phyloP scores from a whole-genome alignment of 2,329 filamentous ascomycete species.

The Xylariaceae sp. region DNA sequence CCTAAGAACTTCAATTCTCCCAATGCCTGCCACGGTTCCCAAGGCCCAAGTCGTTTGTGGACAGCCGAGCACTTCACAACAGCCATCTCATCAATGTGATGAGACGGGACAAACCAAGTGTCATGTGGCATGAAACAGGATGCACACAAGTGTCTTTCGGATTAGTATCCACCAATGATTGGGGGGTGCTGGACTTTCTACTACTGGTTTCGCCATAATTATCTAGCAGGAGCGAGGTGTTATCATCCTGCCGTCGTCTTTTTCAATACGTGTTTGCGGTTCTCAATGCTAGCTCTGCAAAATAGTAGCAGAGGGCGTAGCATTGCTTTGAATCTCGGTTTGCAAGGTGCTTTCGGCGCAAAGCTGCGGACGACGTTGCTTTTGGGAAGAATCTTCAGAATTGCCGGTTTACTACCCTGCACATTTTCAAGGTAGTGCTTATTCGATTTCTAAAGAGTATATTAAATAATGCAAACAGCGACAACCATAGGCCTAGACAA shows the following conservation, averaged over 20 bases:
- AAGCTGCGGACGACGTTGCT: not conserved
- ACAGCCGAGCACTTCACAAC: not conserved
- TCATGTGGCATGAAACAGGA: slow-evolving; percentile 9
- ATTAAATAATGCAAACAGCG: too few relatives aligned
- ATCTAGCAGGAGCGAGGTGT: not conserved
- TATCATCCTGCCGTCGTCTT: not conserved
- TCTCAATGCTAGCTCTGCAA: slow-evolving; percentile 1
- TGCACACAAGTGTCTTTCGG: slow-evolving; percentile 7
- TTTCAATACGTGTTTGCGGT: not conserved
- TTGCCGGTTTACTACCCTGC: not conserved
- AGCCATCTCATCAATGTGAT: slow-evolving; percentile 33
- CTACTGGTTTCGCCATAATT: slow-evolving; percentile 5
- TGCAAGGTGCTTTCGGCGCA: slow-evolving; percentile 1
- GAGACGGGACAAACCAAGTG: slow-evolving; percentile 11
- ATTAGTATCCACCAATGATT: slow-evolving; percentile 18
- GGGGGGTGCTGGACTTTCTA: slow-evolving; percentile 4
- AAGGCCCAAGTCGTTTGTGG: not conserved
- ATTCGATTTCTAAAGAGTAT: too few relatives aligned
- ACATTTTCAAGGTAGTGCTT: too few relatives aligned
- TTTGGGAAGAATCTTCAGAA: not conserved
- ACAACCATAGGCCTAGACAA: not conserved
- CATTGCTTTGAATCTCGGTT: slow-evolving; percentile 5
- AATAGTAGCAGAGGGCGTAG: slow-evolving; percentile 8
- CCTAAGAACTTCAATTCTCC: not conserved
- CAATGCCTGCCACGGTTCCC: not conserved